Evolutionary conservation across 2,329 filamentous ascomycete genomes (phyloP), one percentile per base, ranked within the genome.

Genomic region (Leptographium radiaticola): DNA sequence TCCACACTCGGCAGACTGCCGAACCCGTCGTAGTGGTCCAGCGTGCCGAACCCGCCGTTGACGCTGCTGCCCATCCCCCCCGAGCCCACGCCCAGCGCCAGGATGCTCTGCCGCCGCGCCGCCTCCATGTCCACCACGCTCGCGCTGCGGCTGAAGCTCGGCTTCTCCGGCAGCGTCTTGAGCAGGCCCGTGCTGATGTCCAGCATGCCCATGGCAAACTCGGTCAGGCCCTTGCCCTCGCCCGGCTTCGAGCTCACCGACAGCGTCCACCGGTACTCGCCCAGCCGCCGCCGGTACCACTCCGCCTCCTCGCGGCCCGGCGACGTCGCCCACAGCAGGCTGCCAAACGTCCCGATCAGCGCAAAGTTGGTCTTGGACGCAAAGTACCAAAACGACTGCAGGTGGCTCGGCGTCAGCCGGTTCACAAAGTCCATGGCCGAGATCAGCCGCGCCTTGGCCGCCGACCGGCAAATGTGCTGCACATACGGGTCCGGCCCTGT

Each of bases 381-480:
- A 64, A 90, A 91, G 65, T 87, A 90, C 91, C 91, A 97, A 70
- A 96, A 96, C 0, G 88, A 80, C n/a, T 85, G 82, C 34, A 96
- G 76, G 62, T 97, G 90, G 39, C 84, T 81, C 0, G 89, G 88
- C 46, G 86, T 89, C 36, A 97, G 79, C 0, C 91, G 84, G 69
- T 96, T 96, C 62, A 95, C 89, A 68, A 96, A 95, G 66, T 97
- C 91, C 87, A 97, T 95, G 59, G 90, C 89, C 25, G 87, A 94
- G 64, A 96, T 95, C 38, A 97, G 77, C 7, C 91, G 85, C 0
- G 91, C 94, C 67, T 96, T 96, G 52, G 91, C 91, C 5, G 91
- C 91, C 55, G 85, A 90, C 52, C 91, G 89, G 68, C 90, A 95
- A 61, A 96, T 95, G 68, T 94, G 88, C 53, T 89, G 80, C 50